Evolutionary conservation across 176 grass and related monocot species (phyloP).

Genomic region (Avena atlantica): DNA sequence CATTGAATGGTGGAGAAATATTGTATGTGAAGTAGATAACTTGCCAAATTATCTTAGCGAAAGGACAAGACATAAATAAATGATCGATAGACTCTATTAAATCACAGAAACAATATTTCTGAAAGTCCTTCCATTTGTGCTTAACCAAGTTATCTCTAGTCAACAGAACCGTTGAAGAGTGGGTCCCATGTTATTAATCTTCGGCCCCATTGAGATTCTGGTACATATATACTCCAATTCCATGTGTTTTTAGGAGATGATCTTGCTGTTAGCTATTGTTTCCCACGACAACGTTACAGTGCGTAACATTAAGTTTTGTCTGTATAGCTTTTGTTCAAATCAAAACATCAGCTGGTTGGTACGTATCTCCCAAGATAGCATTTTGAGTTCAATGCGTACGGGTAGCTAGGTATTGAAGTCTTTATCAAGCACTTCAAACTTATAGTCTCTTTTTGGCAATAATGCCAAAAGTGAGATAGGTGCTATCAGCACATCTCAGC

Average conservation of each 20-base stretch:
- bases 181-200: background rate
- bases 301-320: too few relatives aligned
- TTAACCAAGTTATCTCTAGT: too few relatives aligned
- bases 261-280: background rate
- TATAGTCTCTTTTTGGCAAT: background rate
- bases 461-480: background rate
- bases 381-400: background rate
- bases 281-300: too few relatives aligned
- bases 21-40: too few relatives aligned
- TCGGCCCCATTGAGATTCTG: constrained; percentile 53
- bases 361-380: background rate
- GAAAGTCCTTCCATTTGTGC: too few relatives aligned
- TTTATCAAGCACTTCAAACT: background rate
- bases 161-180: too few relatives aligned
- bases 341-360: background rate
- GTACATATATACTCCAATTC: constrained; percentile 15
- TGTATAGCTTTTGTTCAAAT: background rate
- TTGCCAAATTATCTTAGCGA: too few relatives aligned
- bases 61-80: too few relatives aligned
- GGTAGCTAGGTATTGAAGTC: background rate
- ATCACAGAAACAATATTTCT: too few relatives aligned
- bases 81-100: too few relatives aligned
- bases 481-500: background rate
- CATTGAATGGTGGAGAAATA: too few relatives aligned
- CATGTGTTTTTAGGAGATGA: background rate